Evolutionary conservation across 345 rosid genomes (phyloP).

Genomic region (Brassica cretica): DNA sequence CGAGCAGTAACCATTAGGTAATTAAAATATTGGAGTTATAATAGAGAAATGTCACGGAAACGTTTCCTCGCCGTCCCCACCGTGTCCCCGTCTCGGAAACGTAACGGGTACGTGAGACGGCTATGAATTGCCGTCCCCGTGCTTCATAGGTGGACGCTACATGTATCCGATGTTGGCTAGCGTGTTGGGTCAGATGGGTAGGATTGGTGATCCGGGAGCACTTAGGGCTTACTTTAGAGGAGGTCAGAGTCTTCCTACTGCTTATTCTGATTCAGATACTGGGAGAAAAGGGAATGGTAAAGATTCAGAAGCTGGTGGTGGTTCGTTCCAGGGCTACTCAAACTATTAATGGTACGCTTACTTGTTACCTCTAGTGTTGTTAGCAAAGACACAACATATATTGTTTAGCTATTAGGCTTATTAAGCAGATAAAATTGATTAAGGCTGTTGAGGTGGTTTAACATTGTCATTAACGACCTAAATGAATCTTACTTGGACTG

Average conservation of each 20-base stretch:
- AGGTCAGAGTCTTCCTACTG: slow-evolving; percentile 41
- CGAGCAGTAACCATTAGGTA: too few relatives aligned
- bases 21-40: too few relatives aligned
- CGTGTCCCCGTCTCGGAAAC: too few relatives aligned
- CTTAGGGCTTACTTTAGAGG: slow-evolving; percentile 36
- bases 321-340: slow-evolving; percentile 45
- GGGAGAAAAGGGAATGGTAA: slow-evolving; percentile 40
- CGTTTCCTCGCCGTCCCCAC: too few relatives aligned
- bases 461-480: not conserved
- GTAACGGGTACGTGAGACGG: too few relatives aligned
- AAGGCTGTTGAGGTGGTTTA: slow-evolving; percentile 4
- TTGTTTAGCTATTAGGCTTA: not conserved
- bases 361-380: not conserved
- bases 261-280: slow-evolving; percentile 38
- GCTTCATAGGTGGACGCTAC: slow-evolving; percentile 35
- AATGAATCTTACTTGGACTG: not conserved
- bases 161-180: slow-evolving; percentile 47
- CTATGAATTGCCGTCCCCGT: too few relatives aligned
- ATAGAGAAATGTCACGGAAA: too few relatives aligned
- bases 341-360: slow-evolving; percentile 53
- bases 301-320: slow-evolving; percentile 40
- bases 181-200: slow-evolving; percentile 42
- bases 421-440: not conserved
- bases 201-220: slow-evolving; percentile 27
- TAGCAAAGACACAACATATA: too few relatives aligned